A percentile compares a stretch with the other conserved stretches of the same genome.
phyloP scores from a whole-genome alignment of 2,329 filamentous ascomycete species.

The Diaporthe helianthi region DNA sequence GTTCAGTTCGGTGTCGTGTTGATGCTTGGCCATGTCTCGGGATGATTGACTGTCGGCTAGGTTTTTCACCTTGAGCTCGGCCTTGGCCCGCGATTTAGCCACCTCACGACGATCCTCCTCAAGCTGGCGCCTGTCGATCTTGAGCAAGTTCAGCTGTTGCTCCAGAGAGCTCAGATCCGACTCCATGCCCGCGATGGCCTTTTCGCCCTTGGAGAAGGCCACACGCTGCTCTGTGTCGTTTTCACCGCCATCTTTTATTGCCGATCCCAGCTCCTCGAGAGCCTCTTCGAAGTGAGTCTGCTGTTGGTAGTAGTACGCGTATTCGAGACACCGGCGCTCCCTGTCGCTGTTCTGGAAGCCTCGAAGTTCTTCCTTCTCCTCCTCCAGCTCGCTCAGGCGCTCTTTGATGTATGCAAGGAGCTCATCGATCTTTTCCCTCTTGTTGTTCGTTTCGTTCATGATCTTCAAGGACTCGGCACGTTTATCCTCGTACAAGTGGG shows the following conservation, averaged over 20 bases:
- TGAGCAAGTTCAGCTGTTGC: constrained; percentile 83
- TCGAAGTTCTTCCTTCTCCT: constrained; percentile 94
- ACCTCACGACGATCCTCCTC: constrained; percentile 89
- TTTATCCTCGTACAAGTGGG: constrained; percentile 93
- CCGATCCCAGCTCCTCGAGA: constrained; percentile 83
- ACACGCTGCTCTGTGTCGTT: constrained; percentile 82
- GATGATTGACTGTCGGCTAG: constrained; percentile 83
- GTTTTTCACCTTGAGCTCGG: constrained; percentile 83
- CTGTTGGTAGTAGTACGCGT: constrained; percentile 91
- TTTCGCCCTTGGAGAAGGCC: constrained; percentile 79
- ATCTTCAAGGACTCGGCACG: constrained; percentile 93
- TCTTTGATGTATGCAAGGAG: constrained; percentile 91
- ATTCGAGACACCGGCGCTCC: constrained; percentile 89
- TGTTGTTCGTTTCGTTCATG: constrained; percentile 95
- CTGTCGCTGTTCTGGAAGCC: constrained; percentile 95
- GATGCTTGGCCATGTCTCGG: constrained; percentile 74
- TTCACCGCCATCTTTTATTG: constrained; percentile 81
- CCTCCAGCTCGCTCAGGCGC: constrained; percentile 85
- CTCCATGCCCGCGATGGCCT: constrained; percentile 78
- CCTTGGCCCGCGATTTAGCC: constrained; percentile 80
- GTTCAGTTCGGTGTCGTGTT: constrained; percentile 75
- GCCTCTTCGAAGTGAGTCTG: constrained; percentile 79
- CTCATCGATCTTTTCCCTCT: constrained; percentile 93
- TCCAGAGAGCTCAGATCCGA: constrained; percentile 79
- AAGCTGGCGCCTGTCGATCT: constrained; percentile 83